Percentiles rank a stretch among this genome's conserved stretches.
Evolutionary conservation across 2,329 filamentous ascomycete species (phyloP).

Genomic region (Trichoderma koningiopsis): DNA sequence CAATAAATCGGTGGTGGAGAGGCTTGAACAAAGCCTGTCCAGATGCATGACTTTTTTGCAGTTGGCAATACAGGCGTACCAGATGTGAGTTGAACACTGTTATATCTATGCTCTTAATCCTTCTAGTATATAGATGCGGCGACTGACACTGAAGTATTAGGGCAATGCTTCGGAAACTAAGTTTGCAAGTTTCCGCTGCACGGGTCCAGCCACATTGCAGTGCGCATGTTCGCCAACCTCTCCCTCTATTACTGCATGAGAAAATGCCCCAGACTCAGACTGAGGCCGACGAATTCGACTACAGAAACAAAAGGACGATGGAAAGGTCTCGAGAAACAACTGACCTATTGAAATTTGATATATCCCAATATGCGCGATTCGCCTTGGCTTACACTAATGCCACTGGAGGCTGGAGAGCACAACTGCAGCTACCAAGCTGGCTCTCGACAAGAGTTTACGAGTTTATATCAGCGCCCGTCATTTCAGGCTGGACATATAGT

Average conservation of each 20-base stretch:
- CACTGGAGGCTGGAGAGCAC: slow-evolving; percentile 31
- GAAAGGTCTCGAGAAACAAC: neutral
- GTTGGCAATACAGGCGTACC: slow-evolving; percentile 28
- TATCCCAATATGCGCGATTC: slow-evolving; percentile 27
- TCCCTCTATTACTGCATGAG: neutral
- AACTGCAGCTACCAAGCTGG: slow-evolving; percentile 33
- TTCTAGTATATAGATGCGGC: too few relatives aligned
- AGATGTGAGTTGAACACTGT: slow-evolving; percentile 31
- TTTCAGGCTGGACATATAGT: slow-evolving; percentile 30
- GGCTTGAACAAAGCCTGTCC: slow-evolving; percentile 27
- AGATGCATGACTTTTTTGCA: slow-evolving; percentile 28
- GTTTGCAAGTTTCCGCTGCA: slow-evolving; percentile 26
- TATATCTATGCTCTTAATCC: too few relatives aligned
- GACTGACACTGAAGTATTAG: too few relatives aligned
- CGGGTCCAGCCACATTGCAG: too few relatives aligned
- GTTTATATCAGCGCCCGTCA: slow-evolving; percentile 25
- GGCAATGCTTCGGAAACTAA: slow-evolving; percentile 28
- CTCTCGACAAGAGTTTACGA: slow-evolving; percentile 29
- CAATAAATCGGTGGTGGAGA: slow-evolving; percentile 29
- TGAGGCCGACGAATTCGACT: neutral
- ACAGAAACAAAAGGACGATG: neutral
- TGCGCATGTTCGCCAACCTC: too few relatives aligned
- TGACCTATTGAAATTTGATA: neutral
- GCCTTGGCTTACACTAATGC: slow-evolving; percentile 10
- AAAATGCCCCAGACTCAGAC: neutral